Percentiles rank a stretch among this genome's conserved stretches.
phyloP scores from a whole-genome alignment of 495 filamentous ascomycete species.

The Cenococcum geophilum region DNA sequence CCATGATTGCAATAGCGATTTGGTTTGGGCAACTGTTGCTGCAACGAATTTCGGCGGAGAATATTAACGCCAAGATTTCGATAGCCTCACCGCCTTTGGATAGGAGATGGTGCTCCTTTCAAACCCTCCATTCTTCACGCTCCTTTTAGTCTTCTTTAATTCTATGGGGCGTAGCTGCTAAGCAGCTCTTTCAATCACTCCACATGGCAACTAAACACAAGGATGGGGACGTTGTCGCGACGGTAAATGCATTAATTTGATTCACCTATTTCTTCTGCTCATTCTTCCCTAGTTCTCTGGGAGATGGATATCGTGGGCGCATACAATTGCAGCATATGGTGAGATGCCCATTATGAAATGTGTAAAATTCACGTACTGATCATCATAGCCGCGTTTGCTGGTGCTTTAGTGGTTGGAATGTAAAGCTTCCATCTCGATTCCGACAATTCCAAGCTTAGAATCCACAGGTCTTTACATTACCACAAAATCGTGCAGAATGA shows the following conservation, averaged over 20 bases:
- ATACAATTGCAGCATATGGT: constrained; percentile 80
- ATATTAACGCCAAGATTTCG: constrained; percentile 3
- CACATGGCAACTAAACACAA: constrained; percentile 78
- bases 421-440: constrained; percentile 26
- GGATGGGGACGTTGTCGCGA: constrained; percentile 77
- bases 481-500: constrained; percentile 97
- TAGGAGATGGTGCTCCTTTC: constrained; percentile 10
- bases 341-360: background rate
- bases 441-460: constrained; percentile 17
- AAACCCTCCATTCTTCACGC: constrained; percentile 34
- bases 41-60: background rate
- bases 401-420: constrained; percentile 79
- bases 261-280: constrained; percentile 1
- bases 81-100: constrained; percentile 9
- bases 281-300: constrained; percentile 59
- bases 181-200: constrained; percentile 29
- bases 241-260: constrained; percentile 45
- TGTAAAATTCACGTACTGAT: too few relatives aligned
- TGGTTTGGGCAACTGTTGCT: background rate
- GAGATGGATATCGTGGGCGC: constrained; percentile 84
- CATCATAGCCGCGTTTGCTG: constrained; percentile 70
- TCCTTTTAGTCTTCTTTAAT: constrained; percentile 37
- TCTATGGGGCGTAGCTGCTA: constrained; percentile 8
- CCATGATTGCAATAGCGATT: constrained; percentile 49
- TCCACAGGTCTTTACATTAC: constrained; percentile 64